Evolutionary conservation across 2,329 filamentous ascomycete species (phyloP), one percentile per base, ranked within the genome.

Genomic region (Blastomyces emzantsi): DNA sequence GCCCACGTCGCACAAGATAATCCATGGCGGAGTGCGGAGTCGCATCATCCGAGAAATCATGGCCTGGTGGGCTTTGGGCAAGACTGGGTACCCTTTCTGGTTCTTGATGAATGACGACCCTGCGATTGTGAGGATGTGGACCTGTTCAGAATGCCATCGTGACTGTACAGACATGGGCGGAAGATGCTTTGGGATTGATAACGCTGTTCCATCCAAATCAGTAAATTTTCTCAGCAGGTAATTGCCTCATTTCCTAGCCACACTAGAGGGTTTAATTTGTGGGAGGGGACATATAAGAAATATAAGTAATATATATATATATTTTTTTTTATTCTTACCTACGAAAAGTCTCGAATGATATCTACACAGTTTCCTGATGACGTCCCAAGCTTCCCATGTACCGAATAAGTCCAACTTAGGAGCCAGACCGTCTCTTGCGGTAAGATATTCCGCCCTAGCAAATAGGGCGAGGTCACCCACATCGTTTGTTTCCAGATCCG

Each of bases 331-430:
- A 63, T 72, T 74, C 90, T 80, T 87, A 96, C 93, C 90, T 76
- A 97, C 85, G 71, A 86, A 88, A 47, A 99, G 81, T 73, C 91
- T 85, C 63, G 83, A 78, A 75, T 88, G 88, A 77, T 99, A 97
- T 77, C 87, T 89, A 83, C 92, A 97, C 64, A 91, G 81, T 62
- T 87, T 88, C 62, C 94, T 85, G 70, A 99, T 89, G 28, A 88
- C 82, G 74, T 99, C 88, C 94, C 94, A 99, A 1, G 89, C 88
- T 76, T 97, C 92, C 95, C 95, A 99, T 2, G 87, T 83, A 62
- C 87, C 87, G 75, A 90, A 94, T 0, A 89, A 75, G 70, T 93
- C 88, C 65, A 87, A 78, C 28, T 85, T 82, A 41, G 80, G 78
- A 7, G 70, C 70, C 43, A 75, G 68, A 5, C 68, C 70, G 19